Evolutionary conservation across 1,284 basidiomycete species (phyloP).

Genomic region (Sphaerobolus stellatus): DNA sequence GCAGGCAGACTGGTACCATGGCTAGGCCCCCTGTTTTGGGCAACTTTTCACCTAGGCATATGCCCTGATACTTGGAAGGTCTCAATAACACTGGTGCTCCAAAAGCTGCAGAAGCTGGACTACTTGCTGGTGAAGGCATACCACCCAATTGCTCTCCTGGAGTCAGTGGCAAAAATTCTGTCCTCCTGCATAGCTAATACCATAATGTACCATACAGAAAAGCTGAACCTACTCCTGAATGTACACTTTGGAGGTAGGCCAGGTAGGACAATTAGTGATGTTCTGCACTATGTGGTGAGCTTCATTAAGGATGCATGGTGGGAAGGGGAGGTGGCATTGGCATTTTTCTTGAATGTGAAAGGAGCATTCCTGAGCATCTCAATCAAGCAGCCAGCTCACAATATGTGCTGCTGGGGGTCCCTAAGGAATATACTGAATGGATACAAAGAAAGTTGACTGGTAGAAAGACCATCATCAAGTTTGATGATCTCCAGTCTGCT

Average conservation of each 20-base stretch:
- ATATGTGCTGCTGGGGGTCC: constrained; percentile 18
- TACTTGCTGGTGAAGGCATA: constrained; percentile 16
- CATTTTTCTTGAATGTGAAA: constrained; percentile 15
- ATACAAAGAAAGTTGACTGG: background rate
- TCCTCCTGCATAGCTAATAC: background rate
- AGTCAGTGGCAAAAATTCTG: constrained; percentile 3
- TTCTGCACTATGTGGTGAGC: constrained; percentile 5
- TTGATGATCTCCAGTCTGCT: too few species aligned
- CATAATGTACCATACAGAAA: constrained; percentile 6
- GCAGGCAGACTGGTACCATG: background rate
- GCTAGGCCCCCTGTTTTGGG: constrained; percentile 1
- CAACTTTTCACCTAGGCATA: constrained; percentile 5
- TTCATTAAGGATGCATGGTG: constrained; percentile 17
- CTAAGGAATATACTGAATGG: constrained; percentile 6
- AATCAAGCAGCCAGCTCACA: constrained; percentile 3
- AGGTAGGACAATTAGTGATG: constrained; percentile 13
- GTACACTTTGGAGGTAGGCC: constrained; percentile 13
- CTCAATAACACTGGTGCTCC: constrained; percentile 5
- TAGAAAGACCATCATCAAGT: too few species aligned
- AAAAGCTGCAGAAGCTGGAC: constrained; percentile 14
- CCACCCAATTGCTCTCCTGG: constrained; percentile 17
- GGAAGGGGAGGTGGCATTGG: constrained; percentile 5
- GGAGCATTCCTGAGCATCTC: constrained; percentile 15
- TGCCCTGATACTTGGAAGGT: constrained; percentile 11
- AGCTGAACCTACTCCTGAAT: constrained; percentile 8